These are phyloP conservation scores for Coemansia biformis DNA, from an alignment of 192 early-diverging fungal species.

Conservation along the genomic window DNA sequence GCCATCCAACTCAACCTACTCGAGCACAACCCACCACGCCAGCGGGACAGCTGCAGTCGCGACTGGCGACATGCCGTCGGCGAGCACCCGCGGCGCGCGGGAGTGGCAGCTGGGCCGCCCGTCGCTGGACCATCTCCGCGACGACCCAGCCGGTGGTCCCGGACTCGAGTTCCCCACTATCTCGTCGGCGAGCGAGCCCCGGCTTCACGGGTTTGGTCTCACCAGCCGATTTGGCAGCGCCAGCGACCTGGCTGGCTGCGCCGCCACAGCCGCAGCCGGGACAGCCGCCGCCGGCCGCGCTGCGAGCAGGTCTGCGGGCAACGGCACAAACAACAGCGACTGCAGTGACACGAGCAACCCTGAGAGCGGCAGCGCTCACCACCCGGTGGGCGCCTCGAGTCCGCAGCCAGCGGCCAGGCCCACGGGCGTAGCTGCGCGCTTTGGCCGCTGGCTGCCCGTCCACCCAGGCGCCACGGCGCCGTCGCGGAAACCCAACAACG, in stretches of 20 bases:
- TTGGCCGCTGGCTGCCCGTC: constrained; percentile 29
- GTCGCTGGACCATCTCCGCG: constrained; percentile 23
- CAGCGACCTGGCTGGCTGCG: constrained; percentile 7
- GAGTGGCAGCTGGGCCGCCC: constrained; percentile 46
- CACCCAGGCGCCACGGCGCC: constrained; percentile 9
- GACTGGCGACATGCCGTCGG: no score
- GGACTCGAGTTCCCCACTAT: neutral
- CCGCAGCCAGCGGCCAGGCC: constrained; percentile 7
- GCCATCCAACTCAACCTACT: constrained; percentile 16
- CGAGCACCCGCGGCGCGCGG: constrained; percentile 19
- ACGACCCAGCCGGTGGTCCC: constrained; percentile 11
- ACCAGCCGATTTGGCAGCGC: constrained; percentile 9
- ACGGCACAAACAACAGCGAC: constrained; percentile 18
- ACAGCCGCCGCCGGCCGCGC: no score
- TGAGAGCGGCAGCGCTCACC: no score
- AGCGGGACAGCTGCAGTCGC: constrained; percentile 23
- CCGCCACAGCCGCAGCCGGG: no score
- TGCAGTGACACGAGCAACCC: constrained; percentile 2
- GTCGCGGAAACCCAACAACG: constrained; percentile 22
- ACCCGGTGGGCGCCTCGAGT: neutral
- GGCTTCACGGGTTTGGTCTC: constrained; percentile 2
- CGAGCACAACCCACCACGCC: constrained; percentile 4
- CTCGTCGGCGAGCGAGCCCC: constrained; percentile 9
- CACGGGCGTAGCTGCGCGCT: constrained; percentile 36
- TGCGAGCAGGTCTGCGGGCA: no score